phyloP scores from a whole-genome alignment of 2,329 filamentous ascomycete genomes.

The Ascochyta clinopodiicola region DNA sequence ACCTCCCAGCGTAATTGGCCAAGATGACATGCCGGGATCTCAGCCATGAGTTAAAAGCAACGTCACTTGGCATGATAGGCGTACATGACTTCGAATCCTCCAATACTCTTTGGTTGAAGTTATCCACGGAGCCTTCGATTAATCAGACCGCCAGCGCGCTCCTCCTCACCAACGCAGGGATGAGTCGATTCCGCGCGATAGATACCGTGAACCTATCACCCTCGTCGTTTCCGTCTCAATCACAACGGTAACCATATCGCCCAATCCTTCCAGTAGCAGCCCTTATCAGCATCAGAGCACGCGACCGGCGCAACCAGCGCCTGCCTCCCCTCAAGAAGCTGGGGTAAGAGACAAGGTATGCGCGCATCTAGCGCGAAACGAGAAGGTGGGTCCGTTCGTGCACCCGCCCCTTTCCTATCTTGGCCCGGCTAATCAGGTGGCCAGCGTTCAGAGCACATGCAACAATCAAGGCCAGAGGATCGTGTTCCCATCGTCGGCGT shows the following conservation, averaged over 20 bases:
- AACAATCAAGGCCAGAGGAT: neutral
- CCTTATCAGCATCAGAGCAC: neutral
- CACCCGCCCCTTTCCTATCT: slow-evolving; percentile 12
- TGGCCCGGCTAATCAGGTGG: slow-evolving; percentile 11
- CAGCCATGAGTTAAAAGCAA: neutral
- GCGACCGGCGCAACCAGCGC: neutral
- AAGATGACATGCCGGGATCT: neutral
- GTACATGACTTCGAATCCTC: no score
- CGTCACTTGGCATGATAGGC: no score
- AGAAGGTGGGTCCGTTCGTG: slow-evolving; percentile 15
- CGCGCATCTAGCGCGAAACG: slow-evolving; percentile 11
- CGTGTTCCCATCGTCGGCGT: neutral
- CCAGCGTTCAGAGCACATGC: slow-evolving; percentile 3
- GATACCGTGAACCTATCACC: no score
- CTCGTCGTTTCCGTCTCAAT: no score
- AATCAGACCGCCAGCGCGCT: no score
- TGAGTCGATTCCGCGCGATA: no score
- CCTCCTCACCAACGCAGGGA: no score
- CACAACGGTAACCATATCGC: no score
- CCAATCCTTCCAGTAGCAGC: no score
- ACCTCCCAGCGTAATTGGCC: neutral
- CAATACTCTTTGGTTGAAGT: no score
- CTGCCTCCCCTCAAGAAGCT: slow-evolving; percentile 3
- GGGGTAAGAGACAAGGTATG: slow-evolving; percentile 7
- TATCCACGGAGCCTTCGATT: no score